Base-by-base conservation (phyloP, 176 grass and related monocot species). In the Cocos nucifera region DNA sequence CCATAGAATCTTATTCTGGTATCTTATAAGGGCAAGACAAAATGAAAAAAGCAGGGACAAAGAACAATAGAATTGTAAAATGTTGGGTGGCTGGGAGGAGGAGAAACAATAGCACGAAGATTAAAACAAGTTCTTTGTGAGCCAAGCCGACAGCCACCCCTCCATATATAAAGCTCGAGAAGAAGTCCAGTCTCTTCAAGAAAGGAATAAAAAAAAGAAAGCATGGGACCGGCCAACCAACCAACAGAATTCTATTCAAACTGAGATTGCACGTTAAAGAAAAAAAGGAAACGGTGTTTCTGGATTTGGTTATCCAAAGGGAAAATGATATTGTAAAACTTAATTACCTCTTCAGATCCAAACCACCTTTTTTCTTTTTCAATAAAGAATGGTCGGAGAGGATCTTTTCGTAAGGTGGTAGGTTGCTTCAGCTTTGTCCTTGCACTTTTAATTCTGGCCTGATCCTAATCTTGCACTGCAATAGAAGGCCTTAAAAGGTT, bases 351-450 rank as follows among this genome's bases (percentile, higher is more conserved):
- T 35, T 9, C 32, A 35, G 32, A 35, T 35, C 32, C 32, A 35
- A 35, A 9, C 1, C 5, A 35, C 35, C 14, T 2, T 0, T 44
- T 44, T 44, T 44, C 4, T 44, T 44, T 44, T 44, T 44, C 8
- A 44, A 3, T 2, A 44, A 44, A 44, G 10, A 44, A 44, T 12
- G 35, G 10, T 10, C 10, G 9, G 35, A 44, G 9, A 44, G 12
- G 35, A 12, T 12, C 35, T 50, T 25, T 74, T 61, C 89, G 72
- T 82, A 58, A 65, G 12, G 54, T 23, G 79, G 77, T 73, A 66
- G 82, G 82, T 86, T 86, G 69, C 90, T 89, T 89, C 70, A 72
- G 67, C 79, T 84, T 86, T 78, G 67, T 77, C 66, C 48, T 72
- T 85, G 71, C 74, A 67, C 48, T 26, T 53, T 53, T 23, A 1